A percentile compares a stretch with the other conserved stretches of the same genome.
phyloP scores from a whole-genome alignment of 768 basidiomycete genomes.

The Podaxis sp. region DNA sequence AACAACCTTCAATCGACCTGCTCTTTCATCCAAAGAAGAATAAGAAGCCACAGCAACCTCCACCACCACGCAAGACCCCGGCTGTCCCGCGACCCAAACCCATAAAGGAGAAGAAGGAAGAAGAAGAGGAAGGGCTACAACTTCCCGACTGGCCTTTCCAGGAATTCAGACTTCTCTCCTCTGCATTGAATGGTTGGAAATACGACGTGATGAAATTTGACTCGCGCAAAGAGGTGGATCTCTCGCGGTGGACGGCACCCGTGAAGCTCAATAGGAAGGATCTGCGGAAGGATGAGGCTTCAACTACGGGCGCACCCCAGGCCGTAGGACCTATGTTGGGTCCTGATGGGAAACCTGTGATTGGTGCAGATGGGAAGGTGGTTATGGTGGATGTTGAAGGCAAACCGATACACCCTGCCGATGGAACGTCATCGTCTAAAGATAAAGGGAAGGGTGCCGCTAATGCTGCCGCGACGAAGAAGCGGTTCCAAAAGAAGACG shows the following conservation, averaged over 20 bases:
- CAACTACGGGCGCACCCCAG: constrained; percentile 32
- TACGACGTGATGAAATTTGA: constrained; percentile 94
- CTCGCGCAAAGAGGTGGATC: constrained; percentile 66
- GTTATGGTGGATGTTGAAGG: constrained; percentile 84
- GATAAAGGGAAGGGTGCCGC: constrained; percentile 43
- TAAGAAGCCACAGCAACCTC: constrained; percentile 29
- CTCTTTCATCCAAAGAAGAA: constrained; percentile 72
- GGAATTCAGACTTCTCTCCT: constrained; percentile 78
- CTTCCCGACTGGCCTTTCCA: constrained; percentile 66
- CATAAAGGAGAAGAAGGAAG: constrained; percentile 16
- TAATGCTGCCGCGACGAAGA: constrained; percentile 39
- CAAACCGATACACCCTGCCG: constrained; percentile 49
- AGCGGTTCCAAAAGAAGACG: constrained; percentile 81
- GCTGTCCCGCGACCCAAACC: constrained; percentile 37
- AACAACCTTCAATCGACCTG: constrained; percentile 35
- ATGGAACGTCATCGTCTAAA: constrained; percentile 23
- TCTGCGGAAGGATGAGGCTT: constrained; percentile 45
- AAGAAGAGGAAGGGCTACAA: constrained; percentile 48
- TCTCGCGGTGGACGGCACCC: constrained; percentile 64
- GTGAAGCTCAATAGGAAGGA: constrained; percentile 90
- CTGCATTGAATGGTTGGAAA: constrained; percentile 81
- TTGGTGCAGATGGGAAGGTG: constrained; percentile 68
- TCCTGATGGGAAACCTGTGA: constrained; percentile 78
- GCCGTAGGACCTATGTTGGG: constrained; percentile 75
- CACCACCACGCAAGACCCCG: constrained; percentile 34